Conservation (phyloP, 805 yeast species). For the Osmozyma mogii region DNA sequence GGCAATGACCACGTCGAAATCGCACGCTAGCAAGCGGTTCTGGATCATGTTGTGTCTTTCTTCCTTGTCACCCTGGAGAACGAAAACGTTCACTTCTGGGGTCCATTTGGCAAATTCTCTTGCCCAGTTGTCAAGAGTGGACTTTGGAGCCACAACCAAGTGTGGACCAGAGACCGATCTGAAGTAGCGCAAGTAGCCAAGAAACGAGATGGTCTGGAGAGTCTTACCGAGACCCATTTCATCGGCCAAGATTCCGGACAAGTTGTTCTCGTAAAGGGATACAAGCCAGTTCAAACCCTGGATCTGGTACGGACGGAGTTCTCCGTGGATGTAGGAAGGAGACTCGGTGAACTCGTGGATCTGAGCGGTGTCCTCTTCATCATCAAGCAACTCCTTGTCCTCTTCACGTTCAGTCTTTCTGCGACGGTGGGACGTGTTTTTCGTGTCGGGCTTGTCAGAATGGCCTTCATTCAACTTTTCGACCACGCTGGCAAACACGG, state of each 20-base stretch:
- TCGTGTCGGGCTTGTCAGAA: slow-evolving; percentile 3
- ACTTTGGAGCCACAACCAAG: slow-evolving; percentile 69
- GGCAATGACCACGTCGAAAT: slow-evolving; percentile 64
- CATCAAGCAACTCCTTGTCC: slow-evolving; percentile 65
- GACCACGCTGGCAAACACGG: slow-evolving; percentile 45
- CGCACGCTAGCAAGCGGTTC: slow-evolving; percentile 43
- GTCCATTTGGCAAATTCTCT: slow-evolving; percentile 75
- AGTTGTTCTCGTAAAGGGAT: slow-evolving; percentile 55
- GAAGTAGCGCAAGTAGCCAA: slow-evolving; percentile 63
- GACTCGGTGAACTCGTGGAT: slow-evolving; percentile 44
- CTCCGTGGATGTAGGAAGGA: slow-evolving; percentile 49
- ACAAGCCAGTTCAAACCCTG: slow-evolving; percentile 79
- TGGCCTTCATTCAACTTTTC: slow-evolving; percentile 24
- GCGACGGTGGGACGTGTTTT: slow-evolving; percentile 34
- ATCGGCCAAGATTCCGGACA: slow-evolving; percentile 75
- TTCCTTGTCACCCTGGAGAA: slow-evolving; percentile 69
- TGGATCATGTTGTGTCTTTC: slow-evolving; percentile 50
- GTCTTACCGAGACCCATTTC: slow-evolving; percentile 87
- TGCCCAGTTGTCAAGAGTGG: slow-evolving; percentile 75
- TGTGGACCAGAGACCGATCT: slow-evolving; percentile 62
- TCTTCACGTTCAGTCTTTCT: slow-evolving; percentile 73
- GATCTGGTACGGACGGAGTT: slow-evolving; percentile 64
- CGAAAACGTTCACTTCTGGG: slow-evolving; percentile 65
- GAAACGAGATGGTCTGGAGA: slow-evolving; percentile 66
- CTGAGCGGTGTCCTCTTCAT: slow-evolving; percentile 32